Base-by-base conservation (phyloP, 495 filamentous ascomycete species). In the Aspergillus indologenus region DNA sequence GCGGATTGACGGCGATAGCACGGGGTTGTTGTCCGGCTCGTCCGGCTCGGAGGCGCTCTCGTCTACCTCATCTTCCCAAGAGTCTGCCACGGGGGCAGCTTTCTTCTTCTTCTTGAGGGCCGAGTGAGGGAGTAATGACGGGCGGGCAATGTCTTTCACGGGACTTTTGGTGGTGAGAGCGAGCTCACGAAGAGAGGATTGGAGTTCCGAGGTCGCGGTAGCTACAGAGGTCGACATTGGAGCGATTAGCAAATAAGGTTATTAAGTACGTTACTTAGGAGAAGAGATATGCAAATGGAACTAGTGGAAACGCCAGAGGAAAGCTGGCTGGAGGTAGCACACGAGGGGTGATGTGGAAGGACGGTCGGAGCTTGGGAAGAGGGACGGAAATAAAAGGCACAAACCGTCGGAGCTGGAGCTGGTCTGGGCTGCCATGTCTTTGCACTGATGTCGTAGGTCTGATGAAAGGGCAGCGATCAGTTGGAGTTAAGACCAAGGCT, bases 51-150 rank as follows among this genome's bases (percentile, higher is more conserved):
- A 61, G 48, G 47, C 58, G 8, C 68, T 65, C 18, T 65, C 53
- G 53, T 65, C 78, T 31, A 62, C 79, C 71, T 90, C 90, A 69
- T 92, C 90, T 73, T 96, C 91, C 91, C 91, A 95, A 60, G 89
- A 92, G 66, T 94, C 90, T 54, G 83, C 87, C 26, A 91, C 78
- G 12, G 54, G 56, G n/a, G 40, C 78, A 17, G 61, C 60, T 73
- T 79, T 59, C 43, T 75, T 58, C 43, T 75, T 58, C 29, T 75
- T 75, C 58, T 84, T 81, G 47, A 71, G 74, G 6, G 24, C 49
- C 11, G 59, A 50, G 18, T 53, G 45, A 8, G 61, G 49, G 29
- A 56, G 45, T 20, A 64, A 48, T n/a, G 58, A 61, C 60, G 66
- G 70, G 45, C 68, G 63, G 61, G 61, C 19, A 12, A 78, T 65